Base-by-base conservation (phyloP, 164 flowering plant genomes). In the Aristolochia contorta region DNA sequence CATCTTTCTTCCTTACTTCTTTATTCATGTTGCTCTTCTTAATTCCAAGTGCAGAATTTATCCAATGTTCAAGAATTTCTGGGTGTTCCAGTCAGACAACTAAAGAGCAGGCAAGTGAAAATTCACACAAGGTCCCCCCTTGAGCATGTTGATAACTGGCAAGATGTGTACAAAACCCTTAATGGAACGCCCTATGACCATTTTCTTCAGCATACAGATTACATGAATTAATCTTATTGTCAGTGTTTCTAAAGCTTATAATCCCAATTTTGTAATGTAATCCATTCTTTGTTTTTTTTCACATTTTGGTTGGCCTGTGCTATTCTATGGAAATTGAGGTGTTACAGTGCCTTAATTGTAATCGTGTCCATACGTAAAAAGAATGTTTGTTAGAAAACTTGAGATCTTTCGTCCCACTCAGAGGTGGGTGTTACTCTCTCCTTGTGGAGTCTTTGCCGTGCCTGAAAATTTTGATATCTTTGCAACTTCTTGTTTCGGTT, bases 21-120 rank as follows among this genome's bases (percentile, higher is more conserved):
- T 48, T 49, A 49, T 13, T 49, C 22, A 15, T 22, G 22, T 9
- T 45, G 5, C 37, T 24, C 2, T 51, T 0, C 6, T 21, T 49
- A 33, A 22, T 22, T 64, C 19, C 53, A 71, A 82, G 81, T 86
- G 84, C 80, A 69, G 69, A 60, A 47, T 3, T 61, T 88, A 54
- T 59, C 52, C 3, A 84, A 80, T 18, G 85, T 88, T 57, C 87
- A 76, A 57, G 74, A 76, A 58, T 91, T 88, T 59, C 71, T 91
- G 19, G 57, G 74, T 54, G 64, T 91, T 23, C 96, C 97, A 0
- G 33, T 13, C 19, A 76, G 72, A 76, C 68, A 74, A 27, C 56
- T 91, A 50, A 71, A 64, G 33, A 91, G 97, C 65, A 79, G 82
- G 1, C 97, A 91, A 60, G 89, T 91, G 16, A 86, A 86, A 58